phyloP scores from a whole-genome alignment of 208 protist species.

The Trypanosoma rangeli region DNA sequence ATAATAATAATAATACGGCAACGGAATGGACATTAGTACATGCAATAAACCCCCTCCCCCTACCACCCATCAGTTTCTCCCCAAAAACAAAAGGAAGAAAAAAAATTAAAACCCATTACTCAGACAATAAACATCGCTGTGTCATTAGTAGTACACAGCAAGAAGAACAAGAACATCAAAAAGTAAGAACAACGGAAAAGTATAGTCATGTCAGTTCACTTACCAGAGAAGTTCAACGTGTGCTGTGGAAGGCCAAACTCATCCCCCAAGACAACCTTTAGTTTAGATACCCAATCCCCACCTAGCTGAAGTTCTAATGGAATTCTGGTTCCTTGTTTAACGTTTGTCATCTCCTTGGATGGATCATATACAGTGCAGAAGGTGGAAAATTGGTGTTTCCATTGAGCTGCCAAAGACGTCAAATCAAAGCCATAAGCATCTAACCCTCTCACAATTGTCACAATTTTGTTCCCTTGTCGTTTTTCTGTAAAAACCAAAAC shows the following conservation, averaged over 20 bases:
- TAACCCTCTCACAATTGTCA: constrained; percentile 63
- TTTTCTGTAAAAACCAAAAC: constrained; percentile 58
- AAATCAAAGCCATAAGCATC: constrained; percentile 68
- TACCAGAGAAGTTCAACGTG: constrained; percentile 11
- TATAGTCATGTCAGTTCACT: constrained; percentile 1
- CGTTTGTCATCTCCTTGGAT: constrained; percentile 40
- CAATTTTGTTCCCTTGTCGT: constrained; percentile 39
- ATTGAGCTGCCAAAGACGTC: constrained; percentile 36
- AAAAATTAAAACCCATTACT: too few relatives aligned
- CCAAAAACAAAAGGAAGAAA: not conserved
- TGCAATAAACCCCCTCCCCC: not conserved
- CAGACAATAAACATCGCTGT: not conserved
- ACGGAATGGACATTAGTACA: not conserved
- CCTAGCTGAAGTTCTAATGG: constrained; percentile 61
- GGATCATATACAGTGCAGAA: constrained; percentile 60
- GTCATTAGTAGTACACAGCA: not conserved
- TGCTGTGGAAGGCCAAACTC: constrained; percentile 37
- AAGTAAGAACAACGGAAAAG: not conserved
- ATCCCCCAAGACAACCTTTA: constrained; percentile 40
- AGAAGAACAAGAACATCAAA: not conserved
- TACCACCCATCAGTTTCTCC: too few relatives aligned
- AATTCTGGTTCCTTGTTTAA: constrained; percentile 64
- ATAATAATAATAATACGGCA: constrained; percentile 2
- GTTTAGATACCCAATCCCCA: constrained; percentile 36
- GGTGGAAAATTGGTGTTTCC: constrained; percentile 63